Evolutionary conservation across 192 early-diverging fungal species (phyloP).

Genomic region (Umbelopsis vinacea): DNA sequence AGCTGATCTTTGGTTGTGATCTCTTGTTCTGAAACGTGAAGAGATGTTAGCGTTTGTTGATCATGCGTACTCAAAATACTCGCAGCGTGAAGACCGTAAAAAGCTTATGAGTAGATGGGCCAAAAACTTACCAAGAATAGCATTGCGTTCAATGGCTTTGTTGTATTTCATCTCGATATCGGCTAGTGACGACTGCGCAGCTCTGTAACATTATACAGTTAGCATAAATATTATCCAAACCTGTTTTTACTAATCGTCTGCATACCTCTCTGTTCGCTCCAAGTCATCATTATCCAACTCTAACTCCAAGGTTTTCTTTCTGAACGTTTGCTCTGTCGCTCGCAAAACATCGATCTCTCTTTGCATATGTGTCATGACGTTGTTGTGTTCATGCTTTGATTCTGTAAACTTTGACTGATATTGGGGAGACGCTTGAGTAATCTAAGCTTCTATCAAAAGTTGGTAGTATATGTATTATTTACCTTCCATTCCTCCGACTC

Average conservation of each 20-base stretch:
- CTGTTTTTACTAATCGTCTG: not conserved
- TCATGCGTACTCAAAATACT: too few relatives aligned
- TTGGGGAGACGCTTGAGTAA: not conserved
- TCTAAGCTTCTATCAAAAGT: not conserved
- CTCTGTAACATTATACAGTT: conserved; percentile 50
- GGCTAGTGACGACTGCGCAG: conserved; percentile 66
- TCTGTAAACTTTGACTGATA: conserved; percentile 64
- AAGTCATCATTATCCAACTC: conserved; percentile 82
- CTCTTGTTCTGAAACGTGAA: conserved; percentile 50
- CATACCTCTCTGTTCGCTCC: conserved; percentile 67
- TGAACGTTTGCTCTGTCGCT: conserved; percentile 69
- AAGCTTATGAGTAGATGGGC: too few relatives aligned
- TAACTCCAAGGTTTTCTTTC: conserved; percentile 71
- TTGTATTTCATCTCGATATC: conserved; percentile 75
- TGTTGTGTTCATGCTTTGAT: conserved; percentile 67
- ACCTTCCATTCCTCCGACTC: conserved; percentile 79
- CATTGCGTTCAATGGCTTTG: conserved; percentile 70
- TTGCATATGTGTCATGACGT: conserved; percentile 68
- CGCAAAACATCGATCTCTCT: conserved; percentile 75
- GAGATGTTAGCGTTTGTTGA: too few relatives aligned
- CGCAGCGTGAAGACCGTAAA: too few relatives aligned
- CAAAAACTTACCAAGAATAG: conserved; percentile 49
- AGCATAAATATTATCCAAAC: not conserved
- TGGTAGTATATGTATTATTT: not conserved
- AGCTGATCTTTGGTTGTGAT: conserved; percentile 69